Evolutionary conservation across 805 yeast species (phyloP).

Genomic region (Kodamaea hsintzibuensis): DNA sequence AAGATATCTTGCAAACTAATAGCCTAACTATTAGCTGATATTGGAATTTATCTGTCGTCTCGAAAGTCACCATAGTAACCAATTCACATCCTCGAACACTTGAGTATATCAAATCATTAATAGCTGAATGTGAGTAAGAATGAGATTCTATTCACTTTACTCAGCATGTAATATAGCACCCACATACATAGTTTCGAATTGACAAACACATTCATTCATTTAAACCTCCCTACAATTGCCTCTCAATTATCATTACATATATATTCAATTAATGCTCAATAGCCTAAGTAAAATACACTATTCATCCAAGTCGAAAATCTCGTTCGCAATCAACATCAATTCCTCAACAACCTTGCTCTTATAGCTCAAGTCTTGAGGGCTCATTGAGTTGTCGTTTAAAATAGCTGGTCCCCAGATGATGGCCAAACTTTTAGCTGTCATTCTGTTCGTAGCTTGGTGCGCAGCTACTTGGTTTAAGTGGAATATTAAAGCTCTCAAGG

Average conservation of each 20-base stretch:
- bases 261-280: background rate
- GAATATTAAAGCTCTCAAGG: conserved; percentile 79
- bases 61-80: too few relatives aligned
- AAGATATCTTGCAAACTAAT: too few relatives aligned
- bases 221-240: too few relatives aligned
- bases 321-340: conserved; percentile 77
- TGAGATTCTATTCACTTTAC: too few relatives aligned
- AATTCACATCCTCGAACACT: too few relatives aligned
- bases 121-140: too few relatives aligned
- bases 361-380: conserved; percentile 70
- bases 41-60: too few relatives aligned
- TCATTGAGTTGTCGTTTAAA: conserved; percentile 63
- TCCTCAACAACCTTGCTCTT: conserved; percentile 83
- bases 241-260: background rate
- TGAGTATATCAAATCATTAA: too few relatives aligned
- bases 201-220: too few relatives aligned
- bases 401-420: conserved; percentile 95
- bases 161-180: too few relatives aligned
- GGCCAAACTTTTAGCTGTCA: conserved; percentile 79
- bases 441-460: conserved; percentile 65
- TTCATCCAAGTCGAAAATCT: conserved; percentile 53
- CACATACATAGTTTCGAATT: too few relatives aligned
- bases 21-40: too few relatives aligned
- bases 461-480: conserved; percentile 77
- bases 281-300: background rate